Conservation (phyloP, 2,329 filamentous ascomycete species). For the Sclerotinia subarctica region DNA sequence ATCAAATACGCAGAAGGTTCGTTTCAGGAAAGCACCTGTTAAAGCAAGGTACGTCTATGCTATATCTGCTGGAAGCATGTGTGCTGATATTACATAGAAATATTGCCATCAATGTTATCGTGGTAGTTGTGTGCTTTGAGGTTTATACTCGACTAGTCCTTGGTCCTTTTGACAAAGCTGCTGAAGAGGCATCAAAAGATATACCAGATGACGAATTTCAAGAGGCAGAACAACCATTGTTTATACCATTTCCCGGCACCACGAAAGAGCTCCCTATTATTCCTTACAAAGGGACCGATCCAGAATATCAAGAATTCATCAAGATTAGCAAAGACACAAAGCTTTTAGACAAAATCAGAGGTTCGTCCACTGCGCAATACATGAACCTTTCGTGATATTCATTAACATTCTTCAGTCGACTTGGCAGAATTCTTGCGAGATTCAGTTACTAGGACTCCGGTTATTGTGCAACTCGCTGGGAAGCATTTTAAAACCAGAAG, state of each 20-base stretch:
- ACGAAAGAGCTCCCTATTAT: slow-evolving; percentile 47
- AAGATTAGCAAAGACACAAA: slow-evolving; percentile 54
- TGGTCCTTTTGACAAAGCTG: slow-evolving; percentile 43
- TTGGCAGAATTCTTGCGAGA: slow-evolving; percentile 45
- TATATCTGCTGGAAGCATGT: background rate
- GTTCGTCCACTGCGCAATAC: slow-evolving; percentile 19
- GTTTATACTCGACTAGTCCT: slow-evolving; percentile 48
- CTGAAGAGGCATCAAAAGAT: slow-evolving; percentile 41
- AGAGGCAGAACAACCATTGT: slow-evolving; percentile 48
- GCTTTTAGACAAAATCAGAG: slow-evolving; percentile 40
- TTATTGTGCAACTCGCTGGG: slow-evolving; percentile 45
- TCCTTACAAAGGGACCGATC: slow-evolving; percentile 55
- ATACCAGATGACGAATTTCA: slow-evolving; percentile 45
- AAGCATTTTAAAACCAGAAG: slow-evolving; percentile 48
- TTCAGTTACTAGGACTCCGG: slow-evolving; percentile 44
- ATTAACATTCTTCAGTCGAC: slow-evolving; percentile 42
- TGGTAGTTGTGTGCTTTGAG: slow-evolving; percentile 42
- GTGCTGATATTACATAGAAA: slow-evolving; percentile 24
- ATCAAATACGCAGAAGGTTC: slow-evolving; percentile 32
- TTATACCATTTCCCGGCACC: slow-evolving; percentile 62
- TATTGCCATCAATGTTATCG: slow-evolving; percentile 38
- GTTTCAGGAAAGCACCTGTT: slow-evolving; percentile 27
- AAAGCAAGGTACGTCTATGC: slow-evolving; percentile 24
- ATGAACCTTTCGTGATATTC: background rate
- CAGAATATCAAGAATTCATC: slow-evolving; percentile 61